Evolutionary conservation across 805 yeast genomes (phyloP), one percentile per base, ranked within the genome.

Genomic region (Cyberlindnera xishuangbannaensis): DNA sequence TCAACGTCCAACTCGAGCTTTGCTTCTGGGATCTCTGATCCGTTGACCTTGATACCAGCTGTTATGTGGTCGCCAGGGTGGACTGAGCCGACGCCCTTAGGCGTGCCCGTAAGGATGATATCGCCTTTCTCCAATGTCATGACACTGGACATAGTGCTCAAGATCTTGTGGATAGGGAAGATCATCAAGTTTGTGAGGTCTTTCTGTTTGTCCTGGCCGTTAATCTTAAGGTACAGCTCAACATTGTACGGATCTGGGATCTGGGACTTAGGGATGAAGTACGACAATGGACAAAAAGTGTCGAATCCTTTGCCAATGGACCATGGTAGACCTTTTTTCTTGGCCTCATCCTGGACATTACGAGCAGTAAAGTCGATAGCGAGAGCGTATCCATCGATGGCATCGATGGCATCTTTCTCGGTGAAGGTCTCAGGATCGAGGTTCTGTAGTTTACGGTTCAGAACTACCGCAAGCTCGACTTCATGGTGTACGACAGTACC

Each of bases 291-390:
- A 55, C 84, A 68, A 58, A 92, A 92, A 0, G 98, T 90, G 53
- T 92, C 99, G 57, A 87, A 90, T 0, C 98, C 98, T 56, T 92
- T 92, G 22, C 92, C 95, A 44, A 87, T 85, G 5, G 90, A 62
- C 99, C 99, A 92, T 5, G 99, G 98, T 33, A 90, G 67, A 1
- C 97, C 97, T 58, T 85, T 86, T 61, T 71, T 72, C 61, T 92
- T 92, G 23, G 96, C 96, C 50, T 78, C 95, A 51, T 83, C 88
- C 61, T 92, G 99, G 19, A 92, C 94, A 51, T 88, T 86, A 57
- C 99, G 74, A 0, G 95, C 97, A 7, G 98, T 92, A 71, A 92
- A 69, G 56, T 92, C 99, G 30, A 92, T 73, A 0, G 97, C 88
- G 41, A 92, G 65, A 1, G 94, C 83, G 51, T 88, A 86, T 10